Percentiles rank a stretch among this genome's conserved stretches.
phyloP scores from a whole-genome alignment of 2,329 filamentous ascomycete genomes.

The Hypoxylon sp. region DNA sequence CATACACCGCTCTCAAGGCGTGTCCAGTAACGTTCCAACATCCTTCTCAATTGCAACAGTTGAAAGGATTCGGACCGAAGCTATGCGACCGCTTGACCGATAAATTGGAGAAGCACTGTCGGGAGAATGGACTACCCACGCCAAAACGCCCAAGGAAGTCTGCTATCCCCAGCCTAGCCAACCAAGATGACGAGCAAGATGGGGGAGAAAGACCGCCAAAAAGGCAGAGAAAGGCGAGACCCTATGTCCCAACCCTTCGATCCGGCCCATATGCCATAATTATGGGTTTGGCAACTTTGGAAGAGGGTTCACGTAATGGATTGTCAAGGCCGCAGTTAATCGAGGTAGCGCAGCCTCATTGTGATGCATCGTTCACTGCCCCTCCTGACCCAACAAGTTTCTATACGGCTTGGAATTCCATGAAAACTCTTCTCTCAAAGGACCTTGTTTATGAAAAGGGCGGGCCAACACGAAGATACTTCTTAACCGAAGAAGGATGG shows the following conservation, averaged over 20 bases:
- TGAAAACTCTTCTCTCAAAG: conserved; percentile 81
- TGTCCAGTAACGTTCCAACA: conserved; percentile 81
- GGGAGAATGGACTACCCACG: conserved; percentile 77
- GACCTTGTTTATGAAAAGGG: conserved; percentile 81
- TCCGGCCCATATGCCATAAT: conserved; percentile 83
- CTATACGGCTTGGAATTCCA: conserved; percentile 87
- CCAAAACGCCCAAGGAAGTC: conserved; percentile 70
- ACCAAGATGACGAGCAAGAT: conserved; percentile 57
- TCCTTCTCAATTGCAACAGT: conserved; percentile 78
- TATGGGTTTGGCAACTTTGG: conserved; percentile 73
- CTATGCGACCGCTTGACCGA: conserved; percentile 79
- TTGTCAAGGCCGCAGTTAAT: conserved; percentile 79
- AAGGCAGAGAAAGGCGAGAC: conserved; percentile 71
- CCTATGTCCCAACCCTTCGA: conserved; percentile 80
- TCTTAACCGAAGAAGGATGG: conserved; percentile 83
- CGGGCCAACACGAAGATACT: conserved; percentile 76
- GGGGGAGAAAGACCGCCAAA: conserved; percentile 63
- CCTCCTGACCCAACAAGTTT: conserved; percentile 77
- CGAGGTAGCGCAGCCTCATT: conserved; percentile 77
- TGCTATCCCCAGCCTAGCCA: conserved; percentile 49
- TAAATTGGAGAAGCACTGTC: conserved; percentile 72
- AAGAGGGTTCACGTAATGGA: conserved; percentile 68
- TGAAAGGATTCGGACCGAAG: conserved; percentile 82
- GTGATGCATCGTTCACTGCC: conserved; percentile 79
- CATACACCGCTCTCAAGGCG: conserved; percentile 81